phyloP scores from a whole-genome alignment of 2,329 filamentous ascomycete species.

The Gyromitra esculenta region DNA sequence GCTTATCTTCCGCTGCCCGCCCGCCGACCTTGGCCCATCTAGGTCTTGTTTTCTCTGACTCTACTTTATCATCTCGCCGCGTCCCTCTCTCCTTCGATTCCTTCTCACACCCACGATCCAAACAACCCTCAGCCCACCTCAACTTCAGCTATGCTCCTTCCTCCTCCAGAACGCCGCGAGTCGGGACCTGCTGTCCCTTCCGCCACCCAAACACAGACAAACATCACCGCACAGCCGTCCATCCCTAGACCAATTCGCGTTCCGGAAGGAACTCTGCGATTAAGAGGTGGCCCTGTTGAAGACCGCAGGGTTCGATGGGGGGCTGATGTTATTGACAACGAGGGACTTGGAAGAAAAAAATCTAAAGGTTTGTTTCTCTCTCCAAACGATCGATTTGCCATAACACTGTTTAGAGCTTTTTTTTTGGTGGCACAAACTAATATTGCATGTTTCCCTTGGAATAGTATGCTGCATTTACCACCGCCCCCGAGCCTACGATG shows the following conservation, averaged over 20 bases:
- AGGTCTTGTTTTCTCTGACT: slow-evolving; percentile 35
- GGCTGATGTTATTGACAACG: slow-evolving; percentile 92
- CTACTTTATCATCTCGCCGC: slow-evolving; percentile 39
- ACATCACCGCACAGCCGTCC: slow-evolving; percentile 44
- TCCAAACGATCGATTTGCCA: background rate
- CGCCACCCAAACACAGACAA: slow-evolving; percentile 51
- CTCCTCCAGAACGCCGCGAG: slow-evolving; percentile 49
- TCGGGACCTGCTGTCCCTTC: slow-evolving; percentile 47
- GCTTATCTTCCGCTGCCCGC: slow-evolving; percentile 48
- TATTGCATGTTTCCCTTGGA: slow-evolving; percentile 13
- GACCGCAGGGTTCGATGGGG: slow-evolving; percentile 84
- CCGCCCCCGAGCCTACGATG: slow-evolving; percentile 79
- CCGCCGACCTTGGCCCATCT: slow-evolving; percentile 37
- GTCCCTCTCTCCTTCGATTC: slow-evolving; percentile 32
- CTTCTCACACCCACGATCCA: slow-evolving; percentile 39
- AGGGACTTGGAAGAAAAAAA: slow-evolving; percentile 90
- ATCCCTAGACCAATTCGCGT: slow-evolving; percentile 44
- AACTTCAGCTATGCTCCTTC: slow-evolving; percentile 48
- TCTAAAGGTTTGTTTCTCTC: slow-evolving; percentile 76
- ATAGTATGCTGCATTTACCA: slow-evolving; percentile 99
- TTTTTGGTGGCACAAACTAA: slow-evolving; percentile 11
- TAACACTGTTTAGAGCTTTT: background rate
- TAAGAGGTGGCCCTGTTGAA: slow-evolving; percentile 55
- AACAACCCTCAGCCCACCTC: slow-evolving; percentile 27
- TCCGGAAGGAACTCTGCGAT: slow-evolving; percentile 55